Base-by-base conservation (phyloP, 768 basidiomycete genomes). In the Pholiota molesta region DNA sequence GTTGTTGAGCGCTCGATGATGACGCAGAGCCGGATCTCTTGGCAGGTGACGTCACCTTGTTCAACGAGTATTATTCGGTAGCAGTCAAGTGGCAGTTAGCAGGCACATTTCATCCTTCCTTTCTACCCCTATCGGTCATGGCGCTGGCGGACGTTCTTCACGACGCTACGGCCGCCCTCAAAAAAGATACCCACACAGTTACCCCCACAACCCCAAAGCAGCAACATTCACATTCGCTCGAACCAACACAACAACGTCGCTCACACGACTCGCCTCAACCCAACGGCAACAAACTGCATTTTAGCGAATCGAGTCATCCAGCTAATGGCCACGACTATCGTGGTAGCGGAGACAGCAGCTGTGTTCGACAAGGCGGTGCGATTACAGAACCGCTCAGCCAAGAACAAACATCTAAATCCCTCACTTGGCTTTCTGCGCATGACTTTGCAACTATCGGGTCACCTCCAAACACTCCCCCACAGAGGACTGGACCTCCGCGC, bases 401-500 rank as follows among this genome's bases (percentile, higher is more conserved):
- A 21, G 65, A 66, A 14, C 63, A 66, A 19, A 63, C 63, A 37
- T 62, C 56, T 45, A 68, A 64, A 49, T 63, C 67, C 29, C 52
- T 65, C 16, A 65, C 62, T 11, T 71, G 65, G 61, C 57, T 68
- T n/a, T 60, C 72, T 29, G 68, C 45, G 33, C 21, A 58, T 49
- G 57, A 47, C 31, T 23, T 51, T 51, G 31, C 47, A 19, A 19
- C 70, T 40, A 72, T 69, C 65, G 68, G 55, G 55, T 72, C 72
- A 26, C 75, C 74, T 26, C 75, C 75, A 33, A 67, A 78, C 53
- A 86, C 88, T 0, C 90, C 91, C 26, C 84, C 88, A 6, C 77
- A 78, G 53, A 79, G 90, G 55, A 91, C 90, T 4, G 91, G 90
- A 13, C 89, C 90, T 33, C 91, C 90, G 4, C 82, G 90, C 42